A percentile compares a stretch with the other conserved stretches of the same genome.
Evolutionary conservation across 2,329 filamentous ascomycete species (phyloP).

Genomic region (Penicillium olsonii): DNA sequence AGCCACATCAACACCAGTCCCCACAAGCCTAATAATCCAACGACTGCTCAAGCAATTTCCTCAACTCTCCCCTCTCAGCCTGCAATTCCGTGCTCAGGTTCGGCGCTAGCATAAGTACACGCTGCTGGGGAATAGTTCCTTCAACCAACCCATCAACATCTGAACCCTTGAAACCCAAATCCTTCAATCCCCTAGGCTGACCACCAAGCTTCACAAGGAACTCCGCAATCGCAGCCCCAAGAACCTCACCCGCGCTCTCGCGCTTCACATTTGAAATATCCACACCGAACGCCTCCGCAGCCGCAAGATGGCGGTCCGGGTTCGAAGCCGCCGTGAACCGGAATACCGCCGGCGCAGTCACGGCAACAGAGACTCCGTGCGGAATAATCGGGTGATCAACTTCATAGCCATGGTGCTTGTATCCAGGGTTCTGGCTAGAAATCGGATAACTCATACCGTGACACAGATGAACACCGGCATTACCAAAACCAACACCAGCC

Average conservation of each 20-base stretch:
- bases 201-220: slow-evolving; percentile 85
- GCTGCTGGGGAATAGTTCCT: slow-evolving; percentile 87
- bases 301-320: slow-evolving; percentile 84
- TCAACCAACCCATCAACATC: slow-evolving; percentile 86
- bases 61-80: slow-evolving; percentile 71
- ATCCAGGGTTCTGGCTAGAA: slow-evolving; percentile 89
- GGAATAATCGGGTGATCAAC: slow-evolving; percentile 80
- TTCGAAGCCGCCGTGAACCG: slow-evolving; percentile 89
- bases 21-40: slow-evolving; percentile 50
- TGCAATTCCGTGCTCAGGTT: slow-evolving; percentile 70
- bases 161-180: slow-evolving; percentile 72
- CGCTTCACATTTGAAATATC: slow-evolving; percentile 85
- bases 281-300: slow-evolving; percentile 87
- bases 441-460: slow-evolving; percentile 98
- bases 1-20: neutral
- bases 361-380: slow-evolving; percentile 92
- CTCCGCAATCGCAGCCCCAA: slow-evolving; percentile 76
- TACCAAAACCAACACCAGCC: slow-evolving; percentile 94
- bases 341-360: slow-evolving; percentile 92
- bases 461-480: slow-evolving; percentile 89
- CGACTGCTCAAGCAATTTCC: slow-evolving; percentile 66
- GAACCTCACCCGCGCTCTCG: slow-evolving; percentile 84
- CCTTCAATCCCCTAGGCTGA: slow-evolving; percentile 83
- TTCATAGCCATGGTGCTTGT: slow-evolving; percentile 84
- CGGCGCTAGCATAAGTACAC: slow-evolving; percentile 90